These are phyloP conservation scores for Tritrichomonas musculus DNA, from an alignment of 208 protist genomes.

Conservation along the genomic window DNA sequence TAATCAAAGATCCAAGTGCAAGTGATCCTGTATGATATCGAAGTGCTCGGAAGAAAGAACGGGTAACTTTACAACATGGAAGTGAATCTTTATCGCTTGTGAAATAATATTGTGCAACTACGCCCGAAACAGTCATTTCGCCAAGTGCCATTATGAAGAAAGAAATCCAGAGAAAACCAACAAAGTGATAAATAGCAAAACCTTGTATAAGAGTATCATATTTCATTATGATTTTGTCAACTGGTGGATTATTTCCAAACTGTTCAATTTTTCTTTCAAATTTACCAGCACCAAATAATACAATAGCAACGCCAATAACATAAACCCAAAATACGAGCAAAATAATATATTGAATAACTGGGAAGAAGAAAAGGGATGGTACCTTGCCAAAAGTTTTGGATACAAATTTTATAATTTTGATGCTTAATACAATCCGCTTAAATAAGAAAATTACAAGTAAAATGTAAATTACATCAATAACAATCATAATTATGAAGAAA, in stretches of 20 bases:
- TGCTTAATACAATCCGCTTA: not conserved
- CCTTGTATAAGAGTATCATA: not conserved
- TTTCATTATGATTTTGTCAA: not conserved
- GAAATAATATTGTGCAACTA: not conserved
- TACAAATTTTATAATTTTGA: not conserved
- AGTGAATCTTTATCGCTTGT: not conserved
- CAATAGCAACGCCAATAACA: slow-evolving; percentile 1
- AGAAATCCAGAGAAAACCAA: slow-evolving; percentile 12
- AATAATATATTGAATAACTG: not conserved
- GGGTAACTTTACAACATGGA: no score
- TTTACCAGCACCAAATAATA: not conserved
- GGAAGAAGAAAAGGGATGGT: not conserved
- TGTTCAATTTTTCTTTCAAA: not conserved
- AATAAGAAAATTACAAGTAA: not conserved
- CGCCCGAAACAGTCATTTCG: slow-evolving; percentile 3
- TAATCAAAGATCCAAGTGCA: not conserved
- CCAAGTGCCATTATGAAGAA: not conserved
- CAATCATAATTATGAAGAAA: not conserved
- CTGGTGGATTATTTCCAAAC: not conserved
- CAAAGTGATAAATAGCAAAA: not conserved
- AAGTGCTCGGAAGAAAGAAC: not conserved
- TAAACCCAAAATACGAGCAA: slow-evolving; percentile 7
- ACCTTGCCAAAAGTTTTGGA: not conserved
- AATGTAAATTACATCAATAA: not conserved
- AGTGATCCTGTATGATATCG: not conserved